These are phyloP conservation scores for Prunus fruticosa DNA, from an alignment of 306 rosid genomes.

Conservation along the genomic window DNA sequence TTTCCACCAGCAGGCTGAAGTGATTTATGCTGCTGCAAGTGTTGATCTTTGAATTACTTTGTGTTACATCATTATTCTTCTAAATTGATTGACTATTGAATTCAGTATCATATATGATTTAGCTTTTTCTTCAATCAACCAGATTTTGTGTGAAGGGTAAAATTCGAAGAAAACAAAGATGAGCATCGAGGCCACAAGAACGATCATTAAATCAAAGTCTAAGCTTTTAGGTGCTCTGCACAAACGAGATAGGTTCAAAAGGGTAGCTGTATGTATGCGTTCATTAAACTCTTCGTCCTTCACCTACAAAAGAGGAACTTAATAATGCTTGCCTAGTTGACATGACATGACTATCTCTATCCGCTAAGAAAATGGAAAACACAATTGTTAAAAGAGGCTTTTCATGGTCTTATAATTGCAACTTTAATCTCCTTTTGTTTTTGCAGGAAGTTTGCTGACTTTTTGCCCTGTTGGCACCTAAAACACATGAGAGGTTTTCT, in stretches of 20 bases:
- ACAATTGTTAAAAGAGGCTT: neutral
- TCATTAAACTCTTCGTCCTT: neutral
- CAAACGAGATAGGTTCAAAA: neutral
- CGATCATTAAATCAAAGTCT: neutral
- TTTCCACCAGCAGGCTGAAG: neutral
- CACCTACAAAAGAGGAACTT: neutral
- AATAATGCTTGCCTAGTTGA: neutral
- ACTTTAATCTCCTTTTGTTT: neutral
- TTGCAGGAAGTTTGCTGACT: slow-evolving; percentile 1
- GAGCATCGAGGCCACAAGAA: neutral
- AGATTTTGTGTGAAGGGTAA: neutral
- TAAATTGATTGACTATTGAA: neutral
- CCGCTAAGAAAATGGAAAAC: neutral
- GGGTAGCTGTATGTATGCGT: neutral
- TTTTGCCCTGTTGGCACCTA: neutral
- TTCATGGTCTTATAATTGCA: slow-evolving; percentile 12
- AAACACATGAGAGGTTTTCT: too few species aligned
- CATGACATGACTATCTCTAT: neutral
- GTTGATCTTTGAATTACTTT: neutral
- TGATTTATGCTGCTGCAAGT: neutral
- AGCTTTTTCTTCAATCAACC: too few species aligned
- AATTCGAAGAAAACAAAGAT: too few species aligned
- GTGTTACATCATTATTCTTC: slow-evolving; percentile 2
- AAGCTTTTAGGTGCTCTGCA: neutral
- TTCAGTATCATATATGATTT: too few species aligned